Base-by-base conservation (phyloP, 257 asterid species). In the Fraxinus cuspidata region DNA sequence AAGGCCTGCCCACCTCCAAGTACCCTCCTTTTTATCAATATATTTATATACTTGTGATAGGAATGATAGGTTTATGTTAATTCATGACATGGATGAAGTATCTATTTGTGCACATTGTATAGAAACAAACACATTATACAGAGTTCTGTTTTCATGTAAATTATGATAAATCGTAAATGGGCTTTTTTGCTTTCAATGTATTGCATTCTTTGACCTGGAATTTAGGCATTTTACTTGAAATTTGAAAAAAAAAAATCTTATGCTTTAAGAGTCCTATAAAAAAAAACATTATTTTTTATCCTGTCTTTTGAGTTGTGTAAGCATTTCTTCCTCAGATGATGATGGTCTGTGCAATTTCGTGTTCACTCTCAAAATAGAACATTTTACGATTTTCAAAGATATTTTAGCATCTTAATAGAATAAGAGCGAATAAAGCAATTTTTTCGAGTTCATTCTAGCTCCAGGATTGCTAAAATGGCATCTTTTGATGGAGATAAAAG, bases 1-100 rank as follows among this genome's bases (percentile, higher is more conserved):
- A 93, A 87, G 97, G 96, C 85, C 87, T 80, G 3, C 92, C 97
- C 81, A 92, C 98, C 4, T 82, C 94, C 89, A 95, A 86, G 99
- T 95, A 90, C 27, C 19, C 21, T 29, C 53, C 68, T 38, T 79
- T 76, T 64, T 40, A 31, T 71, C 40, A 58, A 67, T 4, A 23
- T 27, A 63, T 63, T 7, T 29, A 63, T 25, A 63, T 63, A 25
- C 16, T 10, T 25, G 34, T 27, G 68, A 25, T 21, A 72, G 34
- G 79, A 38, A 75, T n/a, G 74, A 71, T 74, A 72, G 85, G 81
- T 67, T 79, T 68, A 32, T 35, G 21, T 70, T n/a, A 37, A 18
- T 64, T 64, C 47, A 63, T 53, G 11, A 8, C 58, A 51, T 80
- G 56, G 72, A 51, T 68, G n/a, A 25, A 49, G 58, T 34, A 65